A percentile compares a stretch with the other conserved stretches of the same genome.
These are phyloP conservation scores for Corylus avellana DNA, from an alignment of 306 rosid genomes.

Conservation along the genomic window DNA sequence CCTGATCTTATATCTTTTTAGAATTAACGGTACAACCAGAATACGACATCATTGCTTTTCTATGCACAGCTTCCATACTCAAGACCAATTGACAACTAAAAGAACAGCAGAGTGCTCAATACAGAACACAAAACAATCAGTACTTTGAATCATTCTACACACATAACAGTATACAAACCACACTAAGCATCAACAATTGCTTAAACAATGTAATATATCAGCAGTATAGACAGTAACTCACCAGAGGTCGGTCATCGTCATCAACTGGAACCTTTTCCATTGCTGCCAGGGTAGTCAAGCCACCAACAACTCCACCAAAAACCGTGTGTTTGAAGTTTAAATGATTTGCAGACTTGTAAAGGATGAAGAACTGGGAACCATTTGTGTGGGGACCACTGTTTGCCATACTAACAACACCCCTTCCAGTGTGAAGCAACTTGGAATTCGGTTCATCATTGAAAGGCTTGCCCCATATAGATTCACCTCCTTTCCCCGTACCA, in stretches of 20 bases:
- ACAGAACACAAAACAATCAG: neutral
- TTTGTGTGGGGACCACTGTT: constrained; percentile 97
- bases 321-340: constrained; percentile 94
- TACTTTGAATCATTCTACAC: neutral
- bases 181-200: neutral
- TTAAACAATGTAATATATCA: constrained; percentile 21
- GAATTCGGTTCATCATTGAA: constrained; percentile 93
- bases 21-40: neutral
- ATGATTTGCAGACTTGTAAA: constrained; percentile 92
- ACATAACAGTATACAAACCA: neutral
- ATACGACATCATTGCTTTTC: neutral
- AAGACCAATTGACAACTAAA: neutral
- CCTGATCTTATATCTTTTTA: neutral
- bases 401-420: constrained; percentile 98
- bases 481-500: constrained; percentile 93
- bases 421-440: constrained; percentile 87
- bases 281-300: constrained; percentile 77
- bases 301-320: constrained; percentile 92
- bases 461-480: constrained; percentile 96
- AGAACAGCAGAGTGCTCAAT: neutral
- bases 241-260: constrained; percentile 84
- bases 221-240: constrained; percentile 31
- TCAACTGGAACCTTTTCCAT: constrained; percentile 96
- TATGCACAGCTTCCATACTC: neutral
- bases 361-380: constrained; percentile 95